Conservation (phyloP, 441 rosid species). For the Jatropha multifida region DNA sequence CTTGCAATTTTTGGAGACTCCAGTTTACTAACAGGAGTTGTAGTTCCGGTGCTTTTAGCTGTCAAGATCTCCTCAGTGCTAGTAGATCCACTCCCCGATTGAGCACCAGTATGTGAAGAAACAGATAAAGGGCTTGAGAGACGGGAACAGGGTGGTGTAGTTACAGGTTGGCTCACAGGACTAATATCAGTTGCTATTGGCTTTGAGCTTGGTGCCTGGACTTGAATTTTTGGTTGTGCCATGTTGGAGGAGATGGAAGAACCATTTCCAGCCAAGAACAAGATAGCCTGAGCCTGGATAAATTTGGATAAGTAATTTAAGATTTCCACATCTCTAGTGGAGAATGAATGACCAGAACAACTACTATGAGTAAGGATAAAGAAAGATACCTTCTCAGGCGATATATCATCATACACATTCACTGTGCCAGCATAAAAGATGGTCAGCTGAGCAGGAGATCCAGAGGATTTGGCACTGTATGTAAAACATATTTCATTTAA, state of each 20-base stretch:
- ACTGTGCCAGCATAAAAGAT: slow-evolving; percentile 68
- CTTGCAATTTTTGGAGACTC: slow-evolving; percentile 36
- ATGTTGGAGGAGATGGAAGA: slow-evolving; percentile 29
- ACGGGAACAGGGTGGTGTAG: slow-evolving; percentile 33
- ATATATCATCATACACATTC: slow-evolving; percentile 55
- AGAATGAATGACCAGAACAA: not conserved
- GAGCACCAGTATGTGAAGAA: slow-evolving; percentile 53
- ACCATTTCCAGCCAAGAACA: slow-evolving; percentile 64
- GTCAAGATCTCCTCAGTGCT: slow-evolving; percentile 42
- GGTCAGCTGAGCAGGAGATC: slow-evolving; percentile 52
- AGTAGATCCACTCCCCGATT: slow-evolving; percentile 44
- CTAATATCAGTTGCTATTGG: slow-evolving; percentile 34
- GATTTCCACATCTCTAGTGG: not conserved
- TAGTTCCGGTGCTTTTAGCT: slow-evolving; percentile 36
- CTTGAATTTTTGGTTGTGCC: slow-evolving; percentile 34
- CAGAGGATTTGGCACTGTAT: slow-evolving; percentile 33
- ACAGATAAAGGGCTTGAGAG: slow-evolving; percentile 52
- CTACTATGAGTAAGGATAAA: not conserved
- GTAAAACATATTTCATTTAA: slow-evolving; percentile 20
- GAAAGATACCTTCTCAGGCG: slow-evolving; percentile 64
- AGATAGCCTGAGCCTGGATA: slow-evolving; percentile 75
- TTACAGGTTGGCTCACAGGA: slow-evolving; percentile 37
- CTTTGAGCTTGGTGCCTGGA: slow-evolving; percentile 34
- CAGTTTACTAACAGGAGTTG: slow-evolving; percentile 39
- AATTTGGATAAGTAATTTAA: slow-evolving; percentile 5